Conservation (phyloP, 495 filamentous ascomycete genomes). For the Aspergillus saccharolyticus region DNA sequence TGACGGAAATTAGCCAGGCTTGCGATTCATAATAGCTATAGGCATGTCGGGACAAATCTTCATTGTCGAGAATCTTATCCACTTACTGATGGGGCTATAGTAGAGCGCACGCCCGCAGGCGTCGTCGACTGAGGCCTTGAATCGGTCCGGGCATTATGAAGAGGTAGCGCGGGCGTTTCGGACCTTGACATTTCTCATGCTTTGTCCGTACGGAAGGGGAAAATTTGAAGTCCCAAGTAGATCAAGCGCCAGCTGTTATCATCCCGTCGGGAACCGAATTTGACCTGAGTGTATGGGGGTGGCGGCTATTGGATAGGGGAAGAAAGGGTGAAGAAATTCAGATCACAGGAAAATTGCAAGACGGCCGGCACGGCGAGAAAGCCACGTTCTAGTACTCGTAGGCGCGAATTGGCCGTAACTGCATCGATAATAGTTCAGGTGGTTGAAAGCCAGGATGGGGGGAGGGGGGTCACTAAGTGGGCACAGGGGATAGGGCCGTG, state of each 20-base stretch:
- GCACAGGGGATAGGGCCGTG: neutral
- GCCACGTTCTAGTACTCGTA: constrained; percentile 17
- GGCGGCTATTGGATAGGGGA: neutral
- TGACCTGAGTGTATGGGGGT: constrained; percentile 9
- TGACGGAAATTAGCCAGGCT: constrained; percentile 8
- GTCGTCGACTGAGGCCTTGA: constrained; percentile 34
- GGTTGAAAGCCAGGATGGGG: constrained; percentile 10
- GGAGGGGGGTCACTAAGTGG: constrained; percentile 3
- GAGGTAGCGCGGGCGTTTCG: constrained; percentile 50
- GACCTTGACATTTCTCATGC: constrained; percentile 61
- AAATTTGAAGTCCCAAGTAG: constrained; percentile 14
- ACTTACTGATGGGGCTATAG: constrained; percentile 33
- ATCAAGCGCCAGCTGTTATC: constrained; percentile 24
- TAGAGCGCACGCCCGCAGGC: constrained; percentile 31
- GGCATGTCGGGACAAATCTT: neutral
- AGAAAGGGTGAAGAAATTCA: neutral
- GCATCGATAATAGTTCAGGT: constrained; percentile 9
- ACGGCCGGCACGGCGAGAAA: constrained; percentile 8
- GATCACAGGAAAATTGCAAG: constrained; percentile 2
- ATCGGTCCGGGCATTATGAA: constrained; percentile 47
- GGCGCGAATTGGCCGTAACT: constrained; percentile 35
- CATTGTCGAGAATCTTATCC: neutral
- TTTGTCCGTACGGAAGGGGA: constrained; percentile 22
- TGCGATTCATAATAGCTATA: neutral
- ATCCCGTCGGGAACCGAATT: constrained; percentile 24